Percentiles rank a stretch among this genome's conserved stretches.
Evolutionary conservation across 2,329 filamentous ascomycete species (phyloP).

Genomic region (Aspergillus floridensis): DNA sequence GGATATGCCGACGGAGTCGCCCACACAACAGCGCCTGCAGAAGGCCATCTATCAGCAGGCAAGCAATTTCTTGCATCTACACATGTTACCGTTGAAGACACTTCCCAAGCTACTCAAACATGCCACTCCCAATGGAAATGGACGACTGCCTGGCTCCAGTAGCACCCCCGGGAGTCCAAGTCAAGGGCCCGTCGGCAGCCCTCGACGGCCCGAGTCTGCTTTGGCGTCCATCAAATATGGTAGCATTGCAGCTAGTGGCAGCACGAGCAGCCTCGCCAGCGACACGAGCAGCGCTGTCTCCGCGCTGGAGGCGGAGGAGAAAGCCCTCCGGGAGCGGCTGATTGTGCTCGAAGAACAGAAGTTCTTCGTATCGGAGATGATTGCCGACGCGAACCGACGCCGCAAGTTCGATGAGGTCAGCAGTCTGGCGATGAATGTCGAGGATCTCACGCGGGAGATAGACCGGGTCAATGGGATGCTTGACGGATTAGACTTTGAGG

Average conservation of each 20-base stretch:
- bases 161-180: constrained; percentile 22
- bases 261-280: constrained; percentile 52
- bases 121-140: constrained; percentile 55
- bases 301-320: constrained; percentile 77
- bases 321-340: constrained; percentile 72
- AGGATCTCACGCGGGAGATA: constrained; percentile 79
- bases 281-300: constrained; percentile 59
- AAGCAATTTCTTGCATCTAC: constrained; percentile 77
- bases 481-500: constrained; percentile 62
- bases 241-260: constrained; percentile 51
- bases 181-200: constrained; percentile 22
- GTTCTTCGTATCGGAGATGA: constrained; percentile 85
- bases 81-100: constrained; percentile 84
- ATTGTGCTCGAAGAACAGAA: constrained; percentile 88
- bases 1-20: constrained; percentile 70
- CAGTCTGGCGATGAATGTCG: constrained; percentile 73
- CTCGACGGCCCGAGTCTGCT: constrained; percentile 42
- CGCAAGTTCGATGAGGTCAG: constrained; percentile 83
- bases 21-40: constrained; percentile 72
- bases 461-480: constrained; percentile 64
- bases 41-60: constrained; percentile 79
- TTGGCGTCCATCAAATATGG: constrained; percentile 59
- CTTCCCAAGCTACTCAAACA: constrained; percentile 67
- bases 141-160: constrained; percentile 29
- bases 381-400: constrained; percentile 70